Evolutionary conservation across 163 green algal genomes (phyloP).

Genomic region (Chlorella variabilis): DNA sequence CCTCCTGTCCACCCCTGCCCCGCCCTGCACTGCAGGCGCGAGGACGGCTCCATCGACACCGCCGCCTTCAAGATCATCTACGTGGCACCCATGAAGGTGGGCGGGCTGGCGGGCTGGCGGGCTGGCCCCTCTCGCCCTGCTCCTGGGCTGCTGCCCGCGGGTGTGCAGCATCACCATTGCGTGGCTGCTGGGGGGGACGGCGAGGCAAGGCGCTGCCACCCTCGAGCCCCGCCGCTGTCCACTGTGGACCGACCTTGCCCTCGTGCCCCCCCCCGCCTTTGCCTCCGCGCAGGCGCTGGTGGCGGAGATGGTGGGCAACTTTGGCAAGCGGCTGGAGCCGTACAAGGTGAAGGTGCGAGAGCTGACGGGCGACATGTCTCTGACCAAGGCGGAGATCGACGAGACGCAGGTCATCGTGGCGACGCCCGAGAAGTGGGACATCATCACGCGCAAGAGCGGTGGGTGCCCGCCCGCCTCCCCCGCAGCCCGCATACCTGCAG

Average conservation of each 20-base stretch:
- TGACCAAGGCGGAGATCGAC: slow-evolving; percentile 93
- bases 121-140: no score
- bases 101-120: not conserved
- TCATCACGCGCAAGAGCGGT: slow-evolving; percentile 97
- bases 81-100: slow-evolving; percentile 97
- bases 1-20: not conserved
- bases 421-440: slow-evolving; percentile 99
- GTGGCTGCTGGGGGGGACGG: no score
- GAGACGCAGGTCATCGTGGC: slow-evolving; percentile 97
- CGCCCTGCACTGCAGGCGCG: slow-evolving; percentile 24
- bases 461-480: no score
- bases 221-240: no score
- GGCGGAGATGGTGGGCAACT: slow-evolving; percentile 98
- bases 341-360: slow-evolving; percentile 89
- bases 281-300: slow-evolving; percentile 88
- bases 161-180: no score
- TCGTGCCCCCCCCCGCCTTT: no score
- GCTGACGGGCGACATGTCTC: slow-evolving; percentile 91
- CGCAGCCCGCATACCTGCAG: no score
- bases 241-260: not conserved
- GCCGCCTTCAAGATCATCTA: slow-evolving; percentile 97
- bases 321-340: slow-evolving; percentile 85
- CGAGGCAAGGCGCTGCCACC: no score
- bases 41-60: slow-evolving; percentile 87
- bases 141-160: no score